Evolutionary conservation across 345 rosid species (phyloP).

Genomic region (Populus nigra): DNA sequence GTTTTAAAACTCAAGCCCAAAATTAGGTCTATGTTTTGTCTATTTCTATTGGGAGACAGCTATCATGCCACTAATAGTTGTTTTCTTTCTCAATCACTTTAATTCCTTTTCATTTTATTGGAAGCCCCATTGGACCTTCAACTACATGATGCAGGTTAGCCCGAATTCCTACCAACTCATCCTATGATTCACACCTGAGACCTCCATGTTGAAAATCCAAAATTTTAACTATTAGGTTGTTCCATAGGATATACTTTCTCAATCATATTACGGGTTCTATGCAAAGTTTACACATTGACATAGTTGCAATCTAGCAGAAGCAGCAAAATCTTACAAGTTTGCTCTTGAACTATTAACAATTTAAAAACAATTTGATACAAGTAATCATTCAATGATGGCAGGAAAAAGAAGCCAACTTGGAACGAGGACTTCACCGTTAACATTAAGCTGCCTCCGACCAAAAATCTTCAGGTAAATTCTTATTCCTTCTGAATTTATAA

Average conservation of each 20-base stretch:
- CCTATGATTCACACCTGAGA: no score
- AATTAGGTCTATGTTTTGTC: neutral
- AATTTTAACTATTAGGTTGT: no score
- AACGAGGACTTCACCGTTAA: conserved; percentile 71
- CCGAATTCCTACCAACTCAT: no score
- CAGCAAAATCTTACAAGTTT: neutral
- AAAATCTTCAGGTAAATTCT: conserved; percentile 63
- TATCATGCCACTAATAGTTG: neutral
- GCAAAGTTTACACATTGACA: no score
- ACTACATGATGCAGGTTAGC: no score
- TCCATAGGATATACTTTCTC: no score
- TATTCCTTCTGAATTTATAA: conserved; percentile 16
- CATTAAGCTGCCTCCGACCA: conserved; percentile 51
- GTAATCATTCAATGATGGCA: conserved; percentile 31
- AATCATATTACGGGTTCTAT: neutral
- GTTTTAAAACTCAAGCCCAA: neutral
- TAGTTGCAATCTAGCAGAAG: neutral
- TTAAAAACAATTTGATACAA: conserved; percentile 1
- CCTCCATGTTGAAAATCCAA: no score
- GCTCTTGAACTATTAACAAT: neutral
- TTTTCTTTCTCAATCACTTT: neutral
- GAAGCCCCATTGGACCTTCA: no score
- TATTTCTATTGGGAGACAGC: neutral
- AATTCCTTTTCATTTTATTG: no score
- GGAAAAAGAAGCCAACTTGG: conserved; percentile 85